Evolutionary conservation across 2,329 filamentous ascomycete species (phyloP).

Genomic region (Trichothecium roseum): DNA sequence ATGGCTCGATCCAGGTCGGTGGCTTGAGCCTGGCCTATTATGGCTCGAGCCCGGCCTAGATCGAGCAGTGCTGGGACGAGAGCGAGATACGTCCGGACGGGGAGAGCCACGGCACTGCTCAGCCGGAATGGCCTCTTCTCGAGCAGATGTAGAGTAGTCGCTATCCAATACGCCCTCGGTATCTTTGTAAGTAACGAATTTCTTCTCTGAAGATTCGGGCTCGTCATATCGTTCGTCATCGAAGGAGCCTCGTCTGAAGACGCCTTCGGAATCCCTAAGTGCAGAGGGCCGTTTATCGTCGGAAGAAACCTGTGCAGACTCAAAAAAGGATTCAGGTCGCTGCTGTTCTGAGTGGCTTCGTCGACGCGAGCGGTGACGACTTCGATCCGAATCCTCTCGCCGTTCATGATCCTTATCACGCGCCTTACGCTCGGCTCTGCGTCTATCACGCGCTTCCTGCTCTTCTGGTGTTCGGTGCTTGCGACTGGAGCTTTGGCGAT

Average conservation of each 20-base stretch:
- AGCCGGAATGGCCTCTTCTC: slow-evolving; percentile 6
- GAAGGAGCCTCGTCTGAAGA: slow-evolving; percentile 6
- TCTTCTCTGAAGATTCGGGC: slow-evolving; percentile 19
- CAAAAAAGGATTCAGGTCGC: slow-evolving; percentile 13
- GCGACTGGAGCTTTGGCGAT: slow-evolving; percentile 20
- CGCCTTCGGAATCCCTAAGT: slow-evolving; percentile 16
- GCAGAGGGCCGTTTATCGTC: too few relatives aligned
- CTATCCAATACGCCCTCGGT: slow-evolving; percentile 20
- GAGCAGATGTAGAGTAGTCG: slow-evolving; percentile 1
- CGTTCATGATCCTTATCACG: slow-evolving; percentile 16
- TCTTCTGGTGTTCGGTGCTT: slow-evolving; percentile 35
- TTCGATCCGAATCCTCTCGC: slow-evolving; percentile 6
- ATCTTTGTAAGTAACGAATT: slow-evolving; percentile 30
- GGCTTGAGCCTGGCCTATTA: slow-evolving; percentile 13
- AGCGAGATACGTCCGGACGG: too few relatives aligned
- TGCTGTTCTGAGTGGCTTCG: slow-evolving; percentile 28
- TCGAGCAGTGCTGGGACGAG: slow-evolving; percentile 13
- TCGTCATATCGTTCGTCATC: slow-evolving; percentile 12
- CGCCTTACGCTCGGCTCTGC: slow-evolving; percentile 35
- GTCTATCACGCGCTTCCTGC: slow-evolving; percentile 37
- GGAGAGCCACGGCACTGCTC: neutral
- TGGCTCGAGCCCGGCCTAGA: slow-evolving; percentile 15
- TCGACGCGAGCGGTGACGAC: slow-evolving; percentile 26
- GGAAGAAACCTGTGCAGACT: too few relatives aligned
- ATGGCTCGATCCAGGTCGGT: slow-evolving; percentile 13